Percentiles rank a stretch among this genome's conserved stretches.
These are phyloP conservation scores for Acanthamoeba culbertsoni DNA, from an alignment of 208 protist species.

Conservation along the genomic window DNA sequence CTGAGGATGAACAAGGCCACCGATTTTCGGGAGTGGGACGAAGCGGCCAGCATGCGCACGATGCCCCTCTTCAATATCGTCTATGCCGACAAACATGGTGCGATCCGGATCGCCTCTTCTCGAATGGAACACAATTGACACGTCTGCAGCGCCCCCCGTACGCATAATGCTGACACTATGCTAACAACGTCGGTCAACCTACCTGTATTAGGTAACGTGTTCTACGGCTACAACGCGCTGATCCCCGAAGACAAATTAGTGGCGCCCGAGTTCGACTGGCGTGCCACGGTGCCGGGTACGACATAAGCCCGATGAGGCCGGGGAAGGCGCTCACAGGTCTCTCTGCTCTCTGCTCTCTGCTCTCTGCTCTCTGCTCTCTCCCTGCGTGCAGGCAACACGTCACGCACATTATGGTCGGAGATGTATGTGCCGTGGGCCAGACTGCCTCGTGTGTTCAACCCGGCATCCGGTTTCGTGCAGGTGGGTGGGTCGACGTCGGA, in stretches of 20 bases:
- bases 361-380: no score
- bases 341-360: no score
- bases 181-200: background rate
- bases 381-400: slow-evolving; percentile 13
- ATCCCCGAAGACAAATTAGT: background rate
- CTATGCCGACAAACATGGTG: slow-evolving; percentile 1
- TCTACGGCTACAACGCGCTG: slow-evolving; percentile 45
- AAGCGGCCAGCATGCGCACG: background rate
- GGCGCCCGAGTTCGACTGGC: background rate
- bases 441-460: background rate
- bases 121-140: no score
- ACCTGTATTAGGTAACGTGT: slow-evolving; percentile 37
- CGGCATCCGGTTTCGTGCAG: background rate
- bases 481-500: background rate
- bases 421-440: background rate
- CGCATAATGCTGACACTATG: background rate
- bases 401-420: background rate
- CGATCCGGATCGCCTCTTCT: background rate
- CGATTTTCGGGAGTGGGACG: background rate
- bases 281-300: background rate
- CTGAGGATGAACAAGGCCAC: background rate
- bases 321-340: no score
- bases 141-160: background rate
- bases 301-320: background rate
- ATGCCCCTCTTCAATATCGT: slow-evolving; percentile 13